Evolutionary conservation across 352 stramenopile species (phyloP).

Genomic region (Pythium sukuiense): DNA sequence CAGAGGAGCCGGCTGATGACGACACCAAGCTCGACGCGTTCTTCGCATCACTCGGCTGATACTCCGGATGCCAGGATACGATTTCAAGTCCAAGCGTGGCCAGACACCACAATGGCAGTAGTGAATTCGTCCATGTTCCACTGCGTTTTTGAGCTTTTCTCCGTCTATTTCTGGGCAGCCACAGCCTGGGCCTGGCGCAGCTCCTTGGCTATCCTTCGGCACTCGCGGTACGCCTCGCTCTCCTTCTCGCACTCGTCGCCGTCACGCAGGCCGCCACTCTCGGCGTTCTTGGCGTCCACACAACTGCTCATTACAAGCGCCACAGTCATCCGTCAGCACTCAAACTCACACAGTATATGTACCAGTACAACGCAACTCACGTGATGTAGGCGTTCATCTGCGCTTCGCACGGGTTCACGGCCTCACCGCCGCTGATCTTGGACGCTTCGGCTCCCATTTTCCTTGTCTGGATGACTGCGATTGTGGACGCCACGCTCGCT

Average conservation of each 20-base stretch:
- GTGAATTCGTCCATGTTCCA: not conserved
- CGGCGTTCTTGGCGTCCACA: slow-evolving; percentile 37
- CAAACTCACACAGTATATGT: not conserved
- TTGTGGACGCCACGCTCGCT: not conserved
- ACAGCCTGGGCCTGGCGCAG: slow-evolving; percentile 22
- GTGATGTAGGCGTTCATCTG: slow-evolving; percentile 78
- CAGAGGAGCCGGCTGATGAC: slow-evolving; percentile 56
- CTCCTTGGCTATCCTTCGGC: slow-evolving; percentile 35
- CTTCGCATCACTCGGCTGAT: slow-evolving; percentile 52
- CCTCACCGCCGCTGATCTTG: slow-evolving; percentile 33
- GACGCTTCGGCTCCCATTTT: slow-evolving; percentile 67
- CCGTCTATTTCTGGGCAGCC: slow-evolving; percentile 14
- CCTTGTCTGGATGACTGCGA: not conserved
- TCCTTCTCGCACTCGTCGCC: slow-evolving; percentile 47
- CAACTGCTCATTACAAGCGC: slow-evolving; percentile 21
- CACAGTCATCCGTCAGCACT: not conserved
- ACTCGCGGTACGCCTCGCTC: slow-evolving; percentile 41
- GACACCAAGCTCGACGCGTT: slow-evolving; percentile 80
- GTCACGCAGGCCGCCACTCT: slow-evolving; percentile 37
- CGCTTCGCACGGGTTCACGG: slow-evolving; percentile 46
- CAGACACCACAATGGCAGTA: too few species aligned
- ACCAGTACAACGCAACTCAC: slow-evolving; percentile 36
- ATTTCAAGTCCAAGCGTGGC: too few species aligned
- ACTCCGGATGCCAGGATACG: too few species aligned
- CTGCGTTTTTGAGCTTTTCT: not conserved